Conservation (phyloP, 805 yeast genomes). For the Wickerhamiella dianesei region DNA sequence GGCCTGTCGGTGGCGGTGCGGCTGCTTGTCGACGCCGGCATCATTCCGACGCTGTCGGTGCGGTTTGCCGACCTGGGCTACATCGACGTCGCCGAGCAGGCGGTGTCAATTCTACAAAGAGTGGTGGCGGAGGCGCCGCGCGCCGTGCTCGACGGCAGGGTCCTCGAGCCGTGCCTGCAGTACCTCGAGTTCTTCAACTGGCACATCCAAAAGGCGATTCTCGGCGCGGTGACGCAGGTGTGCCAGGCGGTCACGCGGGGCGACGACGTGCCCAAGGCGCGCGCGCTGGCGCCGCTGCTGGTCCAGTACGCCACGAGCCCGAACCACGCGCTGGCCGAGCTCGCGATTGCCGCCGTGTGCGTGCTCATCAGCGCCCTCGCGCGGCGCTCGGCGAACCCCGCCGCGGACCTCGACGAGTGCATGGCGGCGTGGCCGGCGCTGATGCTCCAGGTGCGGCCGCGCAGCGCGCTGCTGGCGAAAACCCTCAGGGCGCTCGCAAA, state of each 20-base stretch:
- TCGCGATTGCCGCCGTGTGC: slow-evolving; percentile 12
- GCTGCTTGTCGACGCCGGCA: slow-evolving; percentile 50
- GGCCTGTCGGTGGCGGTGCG: slow-evolving; percentile 45
- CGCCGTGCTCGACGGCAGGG: slow-evolving; percentile 37
- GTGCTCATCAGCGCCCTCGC: slow-evolving; percentile 13
- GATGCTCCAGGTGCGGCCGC: slow-evolving; percentile 7
- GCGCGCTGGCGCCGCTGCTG: slow-evolving; percentile 11
- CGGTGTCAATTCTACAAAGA: slow-evolving; percentile 32
- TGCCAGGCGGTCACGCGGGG: slow-evolving; percentile 34
- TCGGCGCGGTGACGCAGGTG: slow-evolving; percentile 58
- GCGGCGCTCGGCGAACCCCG: slow-evolving; percentile 3
- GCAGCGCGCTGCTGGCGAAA: slow-evolving; percentile 10
- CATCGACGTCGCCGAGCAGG: slow-evolving; percentile 88
- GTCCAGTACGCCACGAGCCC: slow-evolving; percentile 3
- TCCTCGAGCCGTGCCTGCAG: slow-evolving; percentile 50
- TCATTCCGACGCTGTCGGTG: slow-evolving; percentile 48
- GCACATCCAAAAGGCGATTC: slow-evolving; percentile 76
- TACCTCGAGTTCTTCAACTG: slow-evolving; percentile 78
- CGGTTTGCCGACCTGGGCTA: slow-evolving; percentile 63
- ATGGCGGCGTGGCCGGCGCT: slow-evolving; percentile 9
- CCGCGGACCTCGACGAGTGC: slow-evolving; percentile 6
- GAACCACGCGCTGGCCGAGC: slow-evolving; percentile 11
- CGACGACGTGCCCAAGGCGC: slow-evolving; percentile 29
- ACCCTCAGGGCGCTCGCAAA: slow-evolving; percentile 10
- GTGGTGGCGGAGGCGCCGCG: slow-evolving; percentile 25